Evolutionary conservation across 1,284 basidiomycete species (phyloP), one percentile per base, ranked within the genome.

Genomic region (Leccinum pallidistipes): DNA sequence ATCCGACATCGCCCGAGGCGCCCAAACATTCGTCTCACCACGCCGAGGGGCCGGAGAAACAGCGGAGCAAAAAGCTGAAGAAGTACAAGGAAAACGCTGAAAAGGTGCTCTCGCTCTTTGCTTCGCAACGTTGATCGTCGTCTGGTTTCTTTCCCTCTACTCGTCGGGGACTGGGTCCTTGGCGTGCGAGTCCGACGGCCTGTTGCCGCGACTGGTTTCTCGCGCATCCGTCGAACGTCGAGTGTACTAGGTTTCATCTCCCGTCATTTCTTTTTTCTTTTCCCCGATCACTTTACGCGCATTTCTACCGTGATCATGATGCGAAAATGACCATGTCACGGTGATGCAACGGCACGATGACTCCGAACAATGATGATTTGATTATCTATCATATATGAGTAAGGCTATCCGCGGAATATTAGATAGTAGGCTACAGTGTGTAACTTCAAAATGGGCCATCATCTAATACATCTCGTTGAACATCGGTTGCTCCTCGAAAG

Each of bases 61-160:
- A 77, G 60, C 87, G 83, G 81, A 86, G 76, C 69, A 90, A 85
- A 78, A 90, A 88, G 74, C 73, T 91, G 76, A 90, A 89, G 81
- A 91, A 86, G 77, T 90, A 90, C 77, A 91, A 91, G 76, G 86
- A 90, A 73, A 88, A 87, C 62, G 88, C 90, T 11, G 90, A 91
- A 79, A 91, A 91, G 70, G 81, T 92, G 61, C 81, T 92, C 63
- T 90, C 90, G 34, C 79, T 92, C 64, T 92, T 92, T 74, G 86
- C 87, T 55, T 79, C 82, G 57, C 82, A 81, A 57, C 81, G 82
- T 66, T 76, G 71, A 66, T 55, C 55, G 21, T 56, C 49, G 32
- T 49, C 27, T 29, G 27, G 27, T 29, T 29, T 29, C 27, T 29
- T 47, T 58, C 34, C 16, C 51, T 43, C 12, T 47, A 27, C 38